A percentile compares a stretch with the other conserved stretches of the same genome.
These are phyloP conservation scores for Dioscorea cayenensis DNA, from an alignment of 116 monocot genomes.

Conservation along the genomic window DNA sequence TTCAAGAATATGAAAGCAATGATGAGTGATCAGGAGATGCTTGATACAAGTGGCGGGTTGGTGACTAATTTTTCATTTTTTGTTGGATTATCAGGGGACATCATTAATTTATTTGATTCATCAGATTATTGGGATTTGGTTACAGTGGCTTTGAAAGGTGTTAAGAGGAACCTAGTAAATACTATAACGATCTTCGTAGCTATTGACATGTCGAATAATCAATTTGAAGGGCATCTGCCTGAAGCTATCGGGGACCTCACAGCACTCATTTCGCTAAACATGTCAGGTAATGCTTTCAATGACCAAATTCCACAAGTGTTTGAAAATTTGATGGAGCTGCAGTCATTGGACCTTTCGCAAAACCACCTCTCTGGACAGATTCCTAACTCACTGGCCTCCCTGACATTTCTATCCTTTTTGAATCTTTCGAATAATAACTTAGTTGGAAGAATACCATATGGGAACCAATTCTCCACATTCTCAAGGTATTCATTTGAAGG, in stretches of 20 bases:
- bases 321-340: constrained; percentile 30
- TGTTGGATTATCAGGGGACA: no score
- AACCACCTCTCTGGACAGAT: constrained; percentile 60
- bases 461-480: constrained; percentile 37
- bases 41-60: no score
- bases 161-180: constrained; percentile 16
- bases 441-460: constrained; percentile 33
- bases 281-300: constrained; percentile 36
- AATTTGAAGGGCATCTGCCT: constrained; percentile 42
- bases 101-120: no score
- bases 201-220: constrained; percentile 49
- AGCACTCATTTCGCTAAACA: constrained; percentile 28
- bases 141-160: constrained; percentile 36
- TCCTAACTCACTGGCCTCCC: constrained; percentile 20
- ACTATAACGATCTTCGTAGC: constrained; percentile 28
- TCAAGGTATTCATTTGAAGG: constrained; percentile 21
- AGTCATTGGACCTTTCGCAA: constrained; percentile 59
- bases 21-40: constrained; percentile 3
- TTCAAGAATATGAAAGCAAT: constrained; percentile 24
- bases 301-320: constrained; percentile 35
- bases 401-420: constrained; percentile 45
- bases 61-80: no score
- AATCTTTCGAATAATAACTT: constrained; percentile 48
- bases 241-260: constrained; percentile 26
- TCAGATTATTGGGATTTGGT: constrained; percentile 7